Base-by-base conservation (phyloP, 2,329 filamentous ascomycete species). In the Aspergillus aculeatinus region DNA sequence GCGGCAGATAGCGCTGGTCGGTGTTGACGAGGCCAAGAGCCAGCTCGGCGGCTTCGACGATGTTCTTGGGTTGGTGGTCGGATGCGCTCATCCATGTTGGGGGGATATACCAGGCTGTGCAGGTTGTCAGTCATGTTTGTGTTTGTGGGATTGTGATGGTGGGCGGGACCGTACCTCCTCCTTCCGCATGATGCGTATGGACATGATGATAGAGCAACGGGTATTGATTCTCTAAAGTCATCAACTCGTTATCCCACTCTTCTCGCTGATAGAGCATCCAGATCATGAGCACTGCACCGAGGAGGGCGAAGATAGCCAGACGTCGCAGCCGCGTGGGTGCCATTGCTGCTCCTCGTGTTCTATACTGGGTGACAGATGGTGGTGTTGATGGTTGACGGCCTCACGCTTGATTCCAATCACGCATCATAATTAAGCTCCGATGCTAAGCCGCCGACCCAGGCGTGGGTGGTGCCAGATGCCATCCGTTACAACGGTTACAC, bases 41-140 rank as follows among this genome's bases (percentile, higher is more conserved):
- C 1, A 72, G 56, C 33, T 64, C 59, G 2, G 69, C 72, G 1
- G 72, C 72, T 47, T 71, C 65, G 29, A 73, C 56, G 42, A 74
- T 70, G 2, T 62, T 67, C 21, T 63, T 55, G 12, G 58, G 49
- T 6, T 12, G 10, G 4, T n/a, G 0, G n/a, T 31, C 14, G 11
- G 58, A 27, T 2, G 31, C 19, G 7, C 21, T 19, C 2, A 47
- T 29, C 62, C 62, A 64, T 19, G 53, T 44, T 21, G 49, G 44
- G 1, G 62, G 62, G 16, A 64, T 54, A 50, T 64, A 57, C 62
- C 62, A 64, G 11, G 52, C 62, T 64, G 19, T 29, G 47, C 11
- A 53, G 29, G 10, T 16, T 19, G 25, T 31, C 19, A 35, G 39
- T 16, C 39, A 44, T 16, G 3, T 23, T 23, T 23, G 23, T 23